Evolutionary conservation across 768 basidiomycete genomes (phyloP).

Genomic region (Chalciporus piperatus): DNA sequence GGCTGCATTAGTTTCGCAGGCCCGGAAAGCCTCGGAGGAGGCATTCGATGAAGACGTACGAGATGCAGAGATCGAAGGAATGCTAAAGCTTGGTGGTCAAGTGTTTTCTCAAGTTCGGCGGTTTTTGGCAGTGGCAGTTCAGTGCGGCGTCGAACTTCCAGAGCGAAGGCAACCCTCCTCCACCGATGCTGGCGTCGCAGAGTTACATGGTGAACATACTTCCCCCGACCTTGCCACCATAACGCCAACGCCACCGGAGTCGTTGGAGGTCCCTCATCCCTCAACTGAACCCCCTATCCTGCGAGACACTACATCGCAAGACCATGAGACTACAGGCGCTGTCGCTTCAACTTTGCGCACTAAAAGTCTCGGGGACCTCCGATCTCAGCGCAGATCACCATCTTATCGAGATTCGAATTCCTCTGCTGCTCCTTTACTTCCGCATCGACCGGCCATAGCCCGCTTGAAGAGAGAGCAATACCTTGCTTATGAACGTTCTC

Average conservation of each 20-base stretch:
- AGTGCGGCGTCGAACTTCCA: slow-evolving; percentile 71
- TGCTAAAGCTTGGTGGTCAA: slow-evolving; percentile 78
- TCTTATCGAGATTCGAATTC: slow-evolving; percentile 38
- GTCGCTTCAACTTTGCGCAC: slow-evolving; percentile 40
- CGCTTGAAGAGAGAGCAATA: slow-evolving; percentile 40
- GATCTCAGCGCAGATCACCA: slow-evolving; percentile 29
- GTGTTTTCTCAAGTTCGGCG: slow-evolving; percentile 78
- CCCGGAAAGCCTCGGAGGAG: slow-evolving; percentile 58
- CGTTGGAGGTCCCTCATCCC: slow-evolving; percentile 1
- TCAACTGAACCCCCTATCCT: slow-evolving; percentile 26
- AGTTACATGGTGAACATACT: slow-evolving; percentile 10
- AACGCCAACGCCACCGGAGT: slow-evolving; percentile 12
- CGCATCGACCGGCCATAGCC: slow-evolving; percentile 26
- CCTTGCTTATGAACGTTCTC: slow-evolving; percentile 35
- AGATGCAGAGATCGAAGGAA: slow-evolving; percentile 60
- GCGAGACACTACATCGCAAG: slow-evolving; percentile 29
- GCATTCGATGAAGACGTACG: slow-evolving; percentile 46
- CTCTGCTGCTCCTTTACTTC: slow-evolving; percentile 33
- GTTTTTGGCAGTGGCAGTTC: slow-evolving; percentile 74
- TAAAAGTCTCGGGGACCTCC: slow-evolving; percentile 54
- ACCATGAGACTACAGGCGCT: slow-evolving; percentile 16
- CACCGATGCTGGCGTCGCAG: slow-evolving; percentile 16
- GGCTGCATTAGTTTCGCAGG: slow-evolving; percentile 77
- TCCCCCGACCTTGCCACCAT: slow-evolving; percentile 16
- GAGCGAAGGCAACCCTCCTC: slow-evolving; percentile 39